Conservation (phyloP, 306 rosid genomes). For the Pyrus betulifolia region DNA sequence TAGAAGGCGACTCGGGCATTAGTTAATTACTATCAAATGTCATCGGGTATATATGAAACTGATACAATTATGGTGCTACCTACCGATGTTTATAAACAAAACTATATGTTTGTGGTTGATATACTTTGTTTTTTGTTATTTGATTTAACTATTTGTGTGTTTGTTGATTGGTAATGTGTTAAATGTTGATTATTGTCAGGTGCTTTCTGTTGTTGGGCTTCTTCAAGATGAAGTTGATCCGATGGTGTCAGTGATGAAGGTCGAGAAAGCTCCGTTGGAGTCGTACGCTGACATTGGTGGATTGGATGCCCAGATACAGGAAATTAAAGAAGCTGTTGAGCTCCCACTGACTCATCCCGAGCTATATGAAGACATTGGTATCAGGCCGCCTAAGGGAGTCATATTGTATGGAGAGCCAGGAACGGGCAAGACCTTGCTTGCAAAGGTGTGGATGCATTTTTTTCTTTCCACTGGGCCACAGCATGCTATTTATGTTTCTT, state of each 20-base stretch:
- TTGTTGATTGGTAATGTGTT: background rate
- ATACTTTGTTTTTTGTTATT: background rate
- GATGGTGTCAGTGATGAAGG: conserved; percentile 86
- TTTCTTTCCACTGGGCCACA: background rate
- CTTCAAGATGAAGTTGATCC: conserved; percentile 99
- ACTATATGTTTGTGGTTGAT: background rate
- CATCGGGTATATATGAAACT: background rate
- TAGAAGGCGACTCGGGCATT: background rate
- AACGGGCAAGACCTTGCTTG: conserved; percentile 97
- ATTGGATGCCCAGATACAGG: conserved; percentile 95
- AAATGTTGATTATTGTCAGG: conserved; percentile 31
- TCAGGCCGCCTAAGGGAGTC: conserved; percentile 96
- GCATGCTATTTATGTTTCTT: background rate
- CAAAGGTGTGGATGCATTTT: conserved; percentile 48
- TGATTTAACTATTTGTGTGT: background rate
- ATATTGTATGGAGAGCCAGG: conserved; percentile 94
- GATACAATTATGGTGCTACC: background rate
- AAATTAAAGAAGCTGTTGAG: conserved; percentile 98
- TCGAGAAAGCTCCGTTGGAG: conserved; percentile 96
- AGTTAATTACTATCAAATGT: background rate
- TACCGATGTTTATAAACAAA: background rate
- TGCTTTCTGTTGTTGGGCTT: conserved; percentile 96
- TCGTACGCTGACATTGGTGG: conserved; percentile 99
- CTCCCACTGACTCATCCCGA: conserved; percentile 97
- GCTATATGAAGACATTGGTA: conserved; percentile 92